Percentiles rank a stretch among this genome's conserved stretches.
These are phyloP conservation scores for Climacium dendroides DNA, from an alignment of 225 moss, liverwort and hornwort species.

Conservation along the genomic window DNA sequence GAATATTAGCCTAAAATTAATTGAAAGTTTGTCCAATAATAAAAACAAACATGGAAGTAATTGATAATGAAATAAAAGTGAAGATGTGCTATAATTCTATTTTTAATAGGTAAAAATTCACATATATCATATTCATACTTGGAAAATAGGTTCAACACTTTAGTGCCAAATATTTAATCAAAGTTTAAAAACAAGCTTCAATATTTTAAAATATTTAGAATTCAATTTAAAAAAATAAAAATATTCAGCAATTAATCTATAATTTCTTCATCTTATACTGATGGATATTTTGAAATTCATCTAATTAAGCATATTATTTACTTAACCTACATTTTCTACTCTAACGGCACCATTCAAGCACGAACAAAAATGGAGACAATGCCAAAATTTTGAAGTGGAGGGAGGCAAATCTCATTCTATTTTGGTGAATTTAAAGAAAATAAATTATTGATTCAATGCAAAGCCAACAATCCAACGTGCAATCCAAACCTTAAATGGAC, in stretches of 20 bases:
- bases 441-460: too few species aligned
- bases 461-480: too few species aligned
- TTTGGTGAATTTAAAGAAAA: too few species aligned
- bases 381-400: too few species aligned
- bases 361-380: rapidly evolving
- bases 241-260: rapidly evolving
- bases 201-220: not conserved
- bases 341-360: rapidly evolving
- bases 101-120: not conserved
- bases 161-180: too few species aligned
- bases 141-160: rapidly evolving
- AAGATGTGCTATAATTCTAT: not conserved
- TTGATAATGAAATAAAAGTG: not conserved
- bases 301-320: too few species aligned
- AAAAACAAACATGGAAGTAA: not conserved
- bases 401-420: too few species aligned
- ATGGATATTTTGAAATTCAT: too few species aligned
- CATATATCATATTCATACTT: not conserved
- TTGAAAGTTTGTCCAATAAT: not conserved
- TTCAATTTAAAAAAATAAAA: too few species aligned
- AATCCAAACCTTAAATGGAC: too few species aligned
- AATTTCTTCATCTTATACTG: too few species aligned
- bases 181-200: not conserved
- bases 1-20: not conserved
- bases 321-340: too few species aligned